Evolutionary conservation across 1,284 basidiomycete species (phyloP), one percentile per base, ranked within the genome.

Genomic region (Leccinum angustisporum): DNA sequence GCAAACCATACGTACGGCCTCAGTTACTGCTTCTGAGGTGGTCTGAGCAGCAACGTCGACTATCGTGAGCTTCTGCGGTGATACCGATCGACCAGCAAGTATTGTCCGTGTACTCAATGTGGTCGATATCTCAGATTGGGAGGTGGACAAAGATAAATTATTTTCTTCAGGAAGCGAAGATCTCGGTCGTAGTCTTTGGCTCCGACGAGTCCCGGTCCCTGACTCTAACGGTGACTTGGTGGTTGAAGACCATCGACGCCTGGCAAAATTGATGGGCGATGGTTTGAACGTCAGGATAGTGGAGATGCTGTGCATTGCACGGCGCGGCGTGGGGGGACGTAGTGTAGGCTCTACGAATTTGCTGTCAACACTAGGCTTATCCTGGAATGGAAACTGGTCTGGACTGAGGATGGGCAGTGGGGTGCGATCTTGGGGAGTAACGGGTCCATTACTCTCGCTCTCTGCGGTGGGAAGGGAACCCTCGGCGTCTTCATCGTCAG

Each of bases 251-350:
- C 83, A 85, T 51, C 83, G 79, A 58, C 81, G 80, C 62, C 77
- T 78, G 11, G 84, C 83, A 64, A 83, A 80, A 68, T 81, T 83
- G 74, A 81, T 76, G 14, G 84, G 83, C 51, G 81, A 80, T 25
- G 84, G 84, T 63, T 80, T 81, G 70, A 79, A 79, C 33, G 78
- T 72, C 65, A 76, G 72, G 62, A 73, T 73, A 52, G 70, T 67
- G 58, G 72, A 65, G 38, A 70, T n/a, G 57, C 55, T 60, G 36
- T 66, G 61, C 46, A 57, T 54, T 54, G 59, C 57, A 63, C 55
- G 63, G 66, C 65, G 63, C 70, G 71, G 65, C 59, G 65, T 65
- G 58, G 67, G 57, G 67, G 65, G 62, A 67, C 63, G 70, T 57
- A 64, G 58, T 62, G 62, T 58, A 63, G 54, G 33, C 34, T 71